Conservation (phyloP, 2,329 filamentous ascomycete genomes). For the Penicillium brasilianum region DNA sequence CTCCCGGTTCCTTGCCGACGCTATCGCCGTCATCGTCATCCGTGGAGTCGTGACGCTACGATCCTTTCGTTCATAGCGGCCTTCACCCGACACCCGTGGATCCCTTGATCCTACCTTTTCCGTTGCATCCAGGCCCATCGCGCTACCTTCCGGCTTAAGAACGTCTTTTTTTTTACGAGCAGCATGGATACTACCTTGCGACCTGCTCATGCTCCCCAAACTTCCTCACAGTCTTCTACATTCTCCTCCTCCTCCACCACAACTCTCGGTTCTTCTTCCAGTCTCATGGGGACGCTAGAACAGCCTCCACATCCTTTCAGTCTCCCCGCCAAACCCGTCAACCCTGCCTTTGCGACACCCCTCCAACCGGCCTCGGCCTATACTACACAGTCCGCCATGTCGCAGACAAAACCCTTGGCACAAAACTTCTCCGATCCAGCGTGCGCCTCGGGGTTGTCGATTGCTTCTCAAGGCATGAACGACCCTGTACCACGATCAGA, state of each 20-base stretch:
- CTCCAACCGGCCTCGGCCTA: slow-evolving; percentile 21
- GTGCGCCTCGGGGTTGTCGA: slow-evolving; percentile 12
- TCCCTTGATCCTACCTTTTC: slow-evolving; percentile 8
- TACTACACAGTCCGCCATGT: slow-evolving; percentile 21
- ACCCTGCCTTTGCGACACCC: slow-evolving; percentile 24
- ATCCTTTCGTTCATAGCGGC: slow-evolving; percentile 15
- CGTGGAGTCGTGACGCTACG: slow-evolving; percentile 18
- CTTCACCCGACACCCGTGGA: slow-evolving; percentile 9
- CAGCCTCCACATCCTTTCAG: slow-evolving; percentile 22
- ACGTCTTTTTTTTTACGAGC: slow-evolving; percentile 3
- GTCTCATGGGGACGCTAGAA: slow-evolving; percentile 13
- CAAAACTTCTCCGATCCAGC: slow-evolving; percentile 25
- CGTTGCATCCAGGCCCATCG: not conserved
- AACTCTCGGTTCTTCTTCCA: slow-evolving; percentile 17
- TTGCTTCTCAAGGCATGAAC: slow-evolving; percentile 19
- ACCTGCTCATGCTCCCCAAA: slow-evolving; percentile 24
- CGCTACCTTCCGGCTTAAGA: not conserved
- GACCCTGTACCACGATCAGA: slow-evolving; percentile 19
- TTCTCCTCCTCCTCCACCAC: slow-evolving; percentile 21
- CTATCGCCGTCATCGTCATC: slow-evolving; percentile 19
- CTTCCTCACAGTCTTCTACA: slow-evolving; percentile 19
- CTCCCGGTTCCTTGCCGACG: slow-evolving; percentile 12
- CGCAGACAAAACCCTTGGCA: slow-evolving; percentile 24
- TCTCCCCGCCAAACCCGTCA: slow-evolving; percentile 18
- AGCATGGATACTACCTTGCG: slow-evolving; percentile 27